Evolutionary conservation across 139 green algal species (phyloP), one percentile per base, ranked within the genome.

Genomic region (Chlorella vulgaris): DNA sequence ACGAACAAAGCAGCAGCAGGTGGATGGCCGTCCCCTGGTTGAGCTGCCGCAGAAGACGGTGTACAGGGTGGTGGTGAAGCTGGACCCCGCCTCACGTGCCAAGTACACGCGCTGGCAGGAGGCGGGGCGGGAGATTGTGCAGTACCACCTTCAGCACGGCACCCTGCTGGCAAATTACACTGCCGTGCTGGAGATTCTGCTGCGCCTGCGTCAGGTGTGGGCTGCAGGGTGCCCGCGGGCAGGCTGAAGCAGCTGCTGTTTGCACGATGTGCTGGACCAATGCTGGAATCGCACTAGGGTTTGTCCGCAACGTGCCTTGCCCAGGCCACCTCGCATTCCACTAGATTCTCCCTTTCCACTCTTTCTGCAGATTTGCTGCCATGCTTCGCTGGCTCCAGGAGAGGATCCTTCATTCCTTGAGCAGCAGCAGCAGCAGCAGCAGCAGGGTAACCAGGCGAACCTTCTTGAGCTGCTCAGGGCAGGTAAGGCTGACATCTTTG

Each of bases 151-250:
- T 58, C 13, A 33, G 2, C 60, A 68, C 10, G 42, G 73, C 55
- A 87, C 85, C 22, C 69, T 93, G 74, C 69, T 93, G 67, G 18
- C 80, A 2, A 90, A 95, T 69, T 94, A 90, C 83, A 84, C 89
- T 0, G 76, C 77, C 28, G 87, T 93, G n/a, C 82, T 93, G 60
- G 81, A 92, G 80, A 85, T 93, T 50, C 85, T 93, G 60, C 85
- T 93, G 78, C 51, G 90, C 28, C 77, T 93, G 69, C 67, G 89
- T 13, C 89, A 77, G 69, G 69, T 77, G 19, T 69, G 63, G 5
- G 33, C 7, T 43, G 60, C 22, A 31, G 61, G 29, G 5, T 31
- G 18, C 2, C 1, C 13, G 28, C 26, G 8, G 22, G 5, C 10
- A 36, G 19, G 3, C 18, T 66, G 58, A 35, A 1, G 33, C 2